Evolutionary conservation across 2,329 filamentous ascomycete genomes (phyloP).

Genomic region (Fusarium sterilihyphosum): DNA sequence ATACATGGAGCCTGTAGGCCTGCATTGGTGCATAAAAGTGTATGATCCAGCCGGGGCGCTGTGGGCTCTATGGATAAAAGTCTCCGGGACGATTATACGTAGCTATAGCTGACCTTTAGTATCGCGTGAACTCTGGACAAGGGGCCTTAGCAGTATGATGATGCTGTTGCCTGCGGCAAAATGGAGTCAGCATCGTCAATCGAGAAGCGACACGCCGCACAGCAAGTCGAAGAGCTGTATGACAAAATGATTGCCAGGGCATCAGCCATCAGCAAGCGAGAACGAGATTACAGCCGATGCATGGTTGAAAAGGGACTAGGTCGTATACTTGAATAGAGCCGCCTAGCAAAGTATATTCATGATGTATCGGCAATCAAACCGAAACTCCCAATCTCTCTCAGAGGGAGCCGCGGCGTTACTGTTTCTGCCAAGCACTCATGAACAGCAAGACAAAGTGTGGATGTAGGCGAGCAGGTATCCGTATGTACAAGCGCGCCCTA

Average conservation of each 20-base stretch:
- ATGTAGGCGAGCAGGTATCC: constrained; percentile 1
- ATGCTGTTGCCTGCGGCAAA: constrained; percentile 37
- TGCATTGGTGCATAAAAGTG: constrained; percentile 6
- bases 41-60: constrained; percentile 17
- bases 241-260: neutral
- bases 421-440: constrained; percentile 26
- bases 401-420: constrained; percentile 18
- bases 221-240: constrained; percentile 1
- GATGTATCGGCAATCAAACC: constrained; percentile 35
- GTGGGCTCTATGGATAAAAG: constrained; percentile 32
- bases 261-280: neutral
- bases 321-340: neutral
- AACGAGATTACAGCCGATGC: neutral
- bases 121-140: constrained; percentile 40
- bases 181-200: constrained; percentile 28
- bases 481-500: constrained; percentile 21
- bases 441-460: constrained; percentile 22
- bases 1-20: neutral
- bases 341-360: constrained; percentile 5
- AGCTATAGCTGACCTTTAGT: constrained; percentile 27
- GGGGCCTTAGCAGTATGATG: constrained; percentile 36
- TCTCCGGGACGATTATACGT: constrained; percentile 18
- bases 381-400: constrained; percentile 5
- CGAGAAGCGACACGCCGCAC: constrained; percentile 10
- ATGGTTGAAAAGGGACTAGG: constrained; percentile 8